Base-by-base conservation (phyloP, 176 grass and related monocot species). In the Carex myosuroides region DNA sequence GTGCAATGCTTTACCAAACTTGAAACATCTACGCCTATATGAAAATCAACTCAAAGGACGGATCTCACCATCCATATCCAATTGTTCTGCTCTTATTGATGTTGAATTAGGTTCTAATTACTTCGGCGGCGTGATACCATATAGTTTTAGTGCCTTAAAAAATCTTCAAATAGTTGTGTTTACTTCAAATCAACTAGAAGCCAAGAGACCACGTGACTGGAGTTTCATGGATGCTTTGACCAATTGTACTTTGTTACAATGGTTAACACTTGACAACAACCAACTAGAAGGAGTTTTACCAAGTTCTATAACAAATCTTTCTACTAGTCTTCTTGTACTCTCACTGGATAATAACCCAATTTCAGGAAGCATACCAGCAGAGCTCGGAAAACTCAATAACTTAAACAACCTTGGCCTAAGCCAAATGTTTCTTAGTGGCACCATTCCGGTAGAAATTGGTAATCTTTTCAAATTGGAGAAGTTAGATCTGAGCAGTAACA, bases 271-370 rank as follows among this genome's bases (percentile, higher is more conserved):
- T 1, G 0, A 26, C 0, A 6, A 10, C 8, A 88, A 88, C 64
- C 37, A 73, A 69, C 59, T 88, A 0, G 17, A 48, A 41, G 86
- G 86, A 18, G 59, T 53, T 2, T 29, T 89, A 14, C 72, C 87
- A 3, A 81, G n/a, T 44, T 85, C 87, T 12, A 81, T 89, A 55
- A 14, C 41, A 20, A 88, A 88, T 58, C 81, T 88, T 14, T 88
- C 86, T 46, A 79, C 33, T 33, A 64, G 60, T 20, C 71, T 84
- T 20, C 16, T n/a, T 13, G 0, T 0, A 8, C 70, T 88, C 8
- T 22, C 1, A 13, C 0, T 84, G 6, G 8, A 3, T 12, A 17
- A 42, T 52, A 84, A 88, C 24, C 46, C 74, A 55, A 67, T 67
- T 33, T 6, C 0, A 5, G 64, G 64, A 4, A 30, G 24, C 24